Conservation (phyloP, 306 rosid species). For the Vicia faba region DNA sequence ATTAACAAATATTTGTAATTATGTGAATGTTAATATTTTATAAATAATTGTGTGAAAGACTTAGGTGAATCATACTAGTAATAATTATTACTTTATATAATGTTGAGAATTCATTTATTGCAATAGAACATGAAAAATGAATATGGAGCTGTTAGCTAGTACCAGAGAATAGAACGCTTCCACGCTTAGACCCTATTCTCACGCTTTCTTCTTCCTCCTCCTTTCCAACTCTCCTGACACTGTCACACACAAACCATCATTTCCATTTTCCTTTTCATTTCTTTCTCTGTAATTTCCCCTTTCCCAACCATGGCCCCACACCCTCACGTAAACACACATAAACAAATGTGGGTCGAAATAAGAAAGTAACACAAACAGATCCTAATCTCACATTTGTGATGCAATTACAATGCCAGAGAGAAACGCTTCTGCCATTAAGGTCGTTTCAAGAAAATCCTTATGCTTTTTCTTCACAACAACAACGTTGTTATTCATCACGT, state of each 20-base stretch:
- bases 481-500: slow-evolving; percentile 52
- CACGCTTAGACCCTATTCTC: slow-evolving; percentile 44
- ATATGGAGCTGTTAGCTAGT: not conserved
- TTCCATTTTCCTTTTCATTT: not conserved
- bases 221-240: not conserved
- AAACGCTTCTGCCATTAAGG: slow-evolving; percentile 39
- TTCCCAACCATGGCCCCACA: not conserved
- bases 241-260: not conserved
- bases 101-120: not conserved
- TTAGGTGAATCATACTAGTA: no score
- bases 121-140: not conserved
- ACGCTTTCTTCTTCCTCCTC: slow-evolving; percentile 31
- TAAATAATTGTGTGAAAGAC: no score
- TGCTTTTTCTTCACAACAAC: slow-evolving; percentile 52
- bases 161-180: slow-evolving; percentile 42
- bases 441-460: slow-evolving; percentile 54
- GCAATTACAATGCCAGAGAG: slow-evolving; percentile 53
- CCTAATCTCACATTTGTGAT: slow-evolving; percentile 1
- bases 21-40: no score
- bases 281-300: not conserved
- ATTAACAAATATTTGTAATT: no score
- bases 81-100: not conserved
- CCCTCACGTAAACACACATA: not conserved
- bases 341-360: not conserved
- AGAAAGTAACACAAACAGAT: not conserved